Evolutionary conservation across 225 moss, liverwort and hornwort species (phyloP).

Genomic region (Takakia lepidozioides): DNA sequence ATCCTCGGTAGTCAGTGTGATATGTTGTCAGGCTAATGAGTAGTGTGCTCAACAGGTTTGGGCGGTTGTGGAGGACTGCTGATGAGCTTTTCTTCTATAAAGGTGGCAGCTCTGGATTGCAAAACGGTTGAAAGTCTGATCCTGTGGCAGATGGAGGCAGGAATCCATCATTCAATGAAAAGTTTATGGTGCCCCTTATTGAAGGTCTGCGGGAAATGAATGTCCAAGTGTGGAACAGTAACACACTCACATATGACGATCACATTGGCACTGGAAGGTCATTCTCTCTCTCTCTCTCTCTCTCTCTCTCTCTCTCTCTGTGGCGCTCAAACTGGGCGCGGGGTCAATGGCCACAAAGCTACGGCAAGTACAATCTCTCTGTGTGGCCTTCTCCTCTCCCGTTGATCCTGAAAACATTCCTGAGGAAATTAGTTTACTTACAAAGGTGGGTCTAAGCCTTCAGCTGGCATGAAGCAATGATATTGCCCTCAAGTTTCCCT

Average conservation of each 20-base stretch:
- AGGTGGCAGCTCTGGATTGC: background rate
- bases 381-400: no score
- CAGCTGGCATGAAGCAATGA: no score
- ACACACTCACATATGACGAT: conserved; percentile 64
- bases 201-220: conserved; percentile 78
- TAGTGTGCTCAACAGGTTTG: background rate
- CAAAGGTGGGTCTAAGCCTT: no score
- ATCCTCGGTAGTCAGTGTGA: no score
- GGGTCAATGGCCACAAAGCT: background rate
- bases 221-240: conserved; percentile 82
- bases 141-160: conserved; percentile 69
- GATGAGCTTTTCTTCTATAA: background rate
- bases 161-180: conserved; percentile 80
- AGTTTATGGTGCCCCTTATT: conserved; percentile 61
- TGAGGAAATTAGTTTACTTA: no score
- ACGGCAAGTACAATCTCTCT: no score
- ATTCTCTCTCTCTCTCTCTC: background rate
- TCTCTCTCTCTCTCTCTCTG: background rate
- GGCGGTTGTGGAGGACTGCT: background rate
- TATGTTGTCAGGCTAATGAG: no score
- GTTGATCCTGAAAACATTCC: no score
- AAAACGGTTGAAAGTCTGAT: background rate
- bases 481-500: no score
- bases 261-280: conserved; percentile 73
- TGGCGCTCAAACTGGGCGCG: background rate